Conservation (phyloP, 208 protist genomes). For the Tetramitus jugosus region DNA sequence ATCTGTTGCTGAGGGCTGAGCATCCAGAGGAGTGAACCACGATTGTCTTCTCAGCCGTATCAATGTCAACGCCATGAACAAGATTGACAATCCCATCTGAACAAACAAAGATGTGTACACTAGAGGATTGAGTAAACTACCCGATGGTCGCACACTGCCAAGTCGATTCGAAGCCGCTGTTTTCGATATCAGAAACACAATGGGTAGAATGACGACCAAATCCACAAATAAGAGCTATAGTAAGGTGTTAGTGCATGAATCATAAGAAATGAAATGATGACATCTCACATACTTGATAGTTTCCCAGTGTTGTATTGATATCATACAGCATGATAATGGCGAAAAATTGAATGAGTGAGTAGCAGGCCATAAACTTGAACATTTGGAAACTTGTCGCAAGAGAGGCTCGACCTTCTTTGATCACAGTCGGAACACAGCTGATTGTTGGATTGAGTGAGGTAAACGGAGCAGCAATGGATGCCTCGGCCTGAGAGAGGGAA, state of each 20-base stretch:
- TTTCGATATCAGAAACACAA: not conserved
- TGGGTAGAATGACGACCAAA: not conserved
- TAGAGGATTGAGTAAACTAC: not conserved
- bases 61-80: not conserved
- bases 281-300: too few relatives aligned
- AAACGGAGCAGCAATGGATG: constrained; percentile 35
- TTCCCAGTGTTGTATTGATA: constrained; percentile 4
- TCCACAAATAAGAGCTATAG: constrained; percentile 3
- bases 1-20: not conserved
- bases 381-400: constrained; percentile 30
- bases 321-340: constrained; percentile 18
- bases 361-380: constrained; percentile 33
- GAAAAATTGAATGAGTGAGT: constrained; percentile 31
- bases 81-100: not conserved
- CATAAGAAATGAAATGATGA: too few relatives aligned
- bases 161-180: not conserved
- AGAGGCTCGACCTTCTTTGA: constrained; percentile 27
- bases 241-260: too few relatives aligned
- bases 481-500: constrained; percentile 29
- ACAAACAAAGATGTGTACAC: constrained; percentile 12
- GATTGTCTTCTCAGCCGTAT: not conserved
- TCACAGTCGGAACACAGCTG: constrained; percentile 3
- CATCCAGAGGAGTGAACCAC: not conserved
- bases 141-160: not conserved
- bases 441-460: constrained; percentile 22